These are phyloP conservation scores for Collybiopsis luxurians DNA, from an alignment of 768 basidiomycete species.

Conservation along the genomic window DNA sequence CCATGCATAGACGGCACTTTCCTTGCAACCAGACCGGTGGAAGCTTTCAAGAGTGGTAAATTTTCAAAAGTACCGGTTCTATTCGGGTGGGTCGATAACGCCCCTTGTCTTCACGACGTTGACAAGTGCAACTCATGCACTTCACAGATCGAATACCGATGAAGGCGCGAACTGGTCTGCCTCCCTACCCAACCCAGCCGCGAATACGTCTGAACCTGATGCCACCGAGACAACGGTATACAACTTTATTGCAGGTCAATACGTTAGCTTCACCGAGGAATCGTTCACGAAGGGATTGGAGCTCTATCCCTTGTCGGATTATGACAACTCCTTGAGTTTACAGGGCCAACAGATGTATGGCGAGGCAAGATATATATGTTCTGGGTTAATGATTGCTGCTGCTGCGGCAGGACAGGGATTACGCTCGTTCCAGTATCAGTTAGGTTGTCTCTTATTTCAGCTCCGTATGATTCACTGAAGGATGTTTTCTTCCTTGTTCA, in stretches of 20 bases:
- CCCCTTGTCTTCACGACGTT: too few relatives aligned
- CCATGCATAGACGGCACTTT: slow-evolving; percentile 35
- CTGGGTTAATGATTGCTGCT: slow-evolving; percentile 32
- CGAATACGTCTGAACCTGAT: slow-evolving; percentile 36
- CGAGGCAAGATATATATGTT: slow-evolving; percentile 42
- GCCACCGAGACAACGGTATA: slow-evolving; percentile 37
- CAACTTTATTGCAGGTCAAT: slow-evolving; percentile 41
- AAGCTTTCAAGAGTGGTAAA: slow-evolving; percentile 33
- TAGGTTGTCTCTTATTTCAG: slow-evolving; percentile 10
- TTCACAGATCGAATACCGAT: slow-evolving; percentile 35
- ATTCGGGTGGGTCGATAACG: slow-evolving; percentile 31
- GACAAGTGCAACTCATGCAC: too few relatives aligned
- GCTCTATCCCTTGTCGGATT: slow-evolving; percentile 33
- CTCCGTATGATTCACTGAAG: neutral
- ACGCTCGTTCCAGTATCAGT: slow-evolving; percentile 36
- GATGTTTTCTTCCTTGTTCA: slow-evolving; percentile 7
- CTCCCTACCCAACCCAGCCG: slow-evolving; percentile 26
- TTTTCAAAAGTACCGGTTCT: slow-evolving; percentile 38
- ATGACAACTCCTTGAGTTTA: slow-evolving; percentile 30
- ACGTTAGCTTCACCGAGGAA: slow-evolving; percentile 22
- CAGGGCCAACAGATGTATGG: slow-evolving; percentile 47
- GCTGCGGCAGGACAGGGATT: slow-evolving; percentile 18
- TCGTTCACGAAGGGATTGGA: slow-evolving; percentile 30
- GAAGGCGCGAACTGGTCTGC: slow-evolving; percentile 42
- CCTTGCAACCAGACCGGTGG: slow-evolving; percentile 32